phyloP scores from a whole-genome alignment of 768 basidiomycete genomes.

The Cyclocybe aegerita region DNA sequence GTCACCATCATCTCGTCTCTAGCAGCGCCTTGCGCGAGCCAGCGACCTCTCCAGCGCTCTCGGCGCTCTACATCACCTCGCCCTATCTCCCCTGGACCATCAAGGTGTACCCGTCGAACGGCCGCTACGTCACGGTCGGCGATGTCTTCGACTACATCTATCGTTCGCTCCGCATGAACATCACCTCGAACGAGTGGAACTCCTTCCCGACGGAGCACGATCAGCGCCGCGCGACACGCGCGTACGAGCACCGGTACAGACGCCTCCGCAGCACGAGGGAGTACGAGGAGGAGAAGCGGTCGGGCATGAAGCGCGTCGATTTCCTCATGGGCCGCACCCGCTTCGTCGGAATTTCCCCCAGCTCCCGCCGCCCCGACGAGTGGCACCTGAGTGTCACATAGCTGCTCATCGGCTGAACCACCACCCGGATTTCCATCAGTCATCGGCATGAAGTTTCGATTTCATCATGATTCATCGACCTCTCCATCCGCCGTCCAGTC shows the following conservation, averaged over 20 bases:
- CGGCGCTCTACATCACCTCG: constrained; percentile 24
- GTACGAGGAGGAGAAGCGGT: constrained; percentile 45
- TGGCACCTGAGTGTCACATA: no score
- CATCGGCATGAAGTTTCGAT: no score
- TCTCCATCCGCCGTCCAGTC: no score
- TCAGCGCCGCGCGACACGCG: constrained; percentile 36
- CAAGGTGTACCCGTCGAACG: constrained; percentile 25
- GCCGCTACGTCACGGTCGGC: constrained; percentile 28
- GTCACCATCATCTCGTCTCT: constrained; percentile 23
- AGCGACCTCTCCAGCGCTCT: constrained; percentile 31
- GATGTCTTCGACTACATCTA: constrained; percentile 51
- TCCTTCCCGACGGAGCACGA: constrained; percentile 31
- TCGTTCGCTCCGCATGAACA: constrained; percentile 38
- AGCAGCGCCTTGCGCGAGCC: constrained; percentile 25
- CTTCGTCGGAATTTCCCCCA: constrained; percentile 44
- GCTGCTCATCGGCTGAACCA: no score
- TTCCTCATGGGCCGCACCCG: constrained; percentile 46
- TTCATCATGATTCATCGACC: no score
- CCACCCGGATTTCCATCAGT: no score
- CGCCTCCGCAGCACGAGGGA: constrained; percentile 30
- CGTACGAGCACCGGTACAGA: constrained; percentile 48
- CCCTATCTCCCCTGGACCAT: constrained; percentile 34
- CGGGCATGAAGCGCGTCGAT: constrained; percentile 59
- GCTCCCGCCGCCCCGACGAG: no score
- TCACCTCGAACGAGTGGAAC: constrained; percentile 42